Evolutionary conservation across 768 basidiomycete genomes (phyloP).

Genomic region (Thelephora aurantiotincta): DNA sequence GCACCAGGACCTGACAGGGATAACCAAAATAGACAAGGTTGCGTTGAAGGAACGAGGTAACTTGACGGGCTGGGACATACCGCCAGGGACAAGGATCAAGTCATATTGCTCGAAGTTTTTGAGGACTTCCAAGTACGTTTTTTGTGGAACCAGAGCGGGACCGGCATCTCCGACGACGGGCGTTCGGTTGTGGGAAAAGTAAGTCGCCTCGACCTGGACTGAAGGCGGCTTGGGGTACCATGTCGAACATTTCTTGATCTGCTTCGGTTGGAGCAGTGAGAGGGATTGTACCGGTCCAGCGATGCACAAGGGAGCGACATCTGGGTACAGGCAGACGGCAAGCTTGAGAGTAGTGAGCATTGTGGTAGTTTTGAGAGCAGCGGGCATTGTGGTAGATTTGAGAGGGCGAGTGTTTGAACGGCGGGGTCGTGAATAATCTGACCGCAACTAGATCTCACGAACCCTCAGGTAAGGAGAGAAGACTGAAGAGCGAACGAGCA

Average conservation of each 20-base stretch:
- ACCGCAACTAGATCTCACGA: too few species aligned
- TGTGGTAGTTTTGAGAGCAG: too few species aligned
- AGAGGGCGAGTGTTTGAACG: too few species aligned
- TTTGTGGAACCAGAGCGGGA: constrained; percentile 6
- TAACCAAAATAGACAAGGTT: too few species aligned
- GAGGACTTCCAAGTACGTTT: constrained; percentile 5
- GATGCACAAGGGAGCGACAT: constrained; percentile 17
- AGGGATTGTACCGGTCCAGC: constrained; percentile 20
- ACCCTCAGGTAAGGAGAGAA: too few species aligned
- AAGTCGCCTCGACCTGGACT: constrained; percentile 8
- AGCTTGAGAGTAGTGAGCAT: constrained; percentile 4
- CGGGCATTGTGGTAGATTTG: too few species aligned
- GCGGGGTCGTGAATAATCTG: too few species aligned
- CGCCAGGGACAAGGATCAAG: constrained; percentile 9
- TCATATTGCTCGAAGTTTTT: constrained; percentile 6
- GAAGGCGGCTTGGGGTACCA: background rate
- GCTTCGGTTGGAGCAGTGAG: constrained; percentile 7
- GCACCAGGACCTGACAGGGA: too few species aligned
- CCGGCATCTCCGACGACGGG: constrained; percentile 9
- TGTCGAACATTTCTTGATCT: background rate
- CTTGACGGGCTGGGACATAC: background rate
- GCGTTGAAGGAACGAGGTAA: too few species aligned
- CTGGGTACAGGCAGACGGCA: constrained; percentile 20
- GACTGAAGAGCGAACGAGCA: too few species aligned
- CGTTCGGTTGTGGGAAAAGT: constrained; percentile 10